These are phyloP conservation scores for Trametes pubescens DNA, from an alignment of 1,284 basidiomycete genomes.

Conservation along the genomic window DNA sequence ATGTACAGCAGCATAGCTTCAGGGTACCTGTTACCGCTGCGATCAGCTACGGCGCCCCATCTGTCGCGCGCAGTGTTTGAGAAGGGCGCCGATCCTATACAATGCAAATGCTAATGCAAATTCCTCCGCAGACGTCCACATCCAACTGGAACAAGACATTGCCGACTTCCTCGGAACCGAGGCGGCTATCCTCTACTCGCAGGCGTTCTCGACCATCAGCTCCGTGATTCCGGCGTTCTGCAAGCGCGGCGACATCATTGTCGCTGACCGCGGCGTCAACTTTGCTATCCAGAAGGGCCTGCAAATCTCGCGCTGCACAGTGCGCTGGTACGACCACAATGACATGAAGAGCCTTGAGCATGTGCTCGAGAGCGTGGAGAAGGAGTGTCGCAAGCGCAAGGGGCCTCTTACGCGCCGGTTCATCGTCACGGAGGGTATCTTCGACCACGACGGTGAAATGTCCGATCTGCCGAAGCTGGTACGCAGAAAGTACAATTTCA, in stretches of 20 bases:
- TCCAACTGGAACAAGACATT: slow-evolving; percentile 88
- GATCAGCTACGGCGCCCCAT: background rate
- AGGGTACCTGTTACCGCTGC: background rate
- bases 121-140: slow-evolving; percentile 87
- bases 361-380: slow-evolving; percentile 84
- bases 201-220: slow-evolving; percentile 91
- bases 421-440: slow-evolving; percentile 97
- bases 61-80: background rate
- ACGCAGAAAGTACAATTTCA: slow-evolving; percentile 43
- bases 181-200: slow-evolving; percentile 92
- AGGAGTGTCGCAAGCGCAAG: slow-evolving; percentile 87
- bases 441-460: slow-evolving; percentile 94
- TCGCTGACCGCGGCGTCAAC: slow-evolving; percentile 95
- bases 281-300: slow-evolving; percentile 98
- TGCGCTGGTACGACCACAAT: slow-evolving; percentile 97
- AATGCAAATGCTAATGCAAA: slow-evolving; percentile 67
- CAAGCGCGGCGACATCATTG: slow-evolving; percentile 97
- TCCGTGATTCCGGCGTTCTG: slow-evolving; percentile 98
- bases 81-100: slow-evolving; percentile 15
- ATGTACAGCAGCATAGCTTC: background rate
- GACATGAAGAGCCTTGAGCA: slow-evolving; percentile 92
- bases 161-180: slow-evolving; percentile 93
- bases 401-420: slow-evolving; percentile 89
- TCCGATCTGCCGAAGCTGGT: slow-evolving; percentile 91
- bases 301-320: slow-evolving; percentile 91